Percentiles rank a stretch among this genome's conserved stretches.
phyloP scores from a whole-genome alignment of 2,329 filamentous ascomycete species.

The Penicillium fuscoglaucum region DNA sequence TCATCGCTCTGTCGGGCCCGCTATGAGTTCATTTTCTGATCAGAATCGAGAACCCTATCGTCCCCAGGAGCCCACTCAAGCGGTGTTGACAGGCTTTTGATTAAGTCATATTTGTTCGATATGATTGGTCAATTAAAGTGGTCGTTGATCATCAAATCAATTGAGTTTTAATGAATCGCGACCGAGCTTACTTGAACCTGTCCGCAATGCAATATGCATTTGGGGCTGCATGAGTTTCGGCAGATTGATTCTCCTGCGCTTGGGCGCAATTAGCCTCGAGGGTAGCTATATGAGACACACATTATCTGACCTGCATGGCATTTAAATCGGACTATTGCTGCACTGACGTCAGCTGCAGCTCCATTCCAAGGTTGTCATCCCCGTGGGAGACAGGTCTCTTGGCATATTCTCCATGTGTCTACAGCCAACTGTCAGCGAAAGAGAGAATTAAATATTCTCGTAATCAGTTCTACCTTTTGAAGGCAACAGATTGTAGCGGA shows the following conservation, averaged over 20 bases:
- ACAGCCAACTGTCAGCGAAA: not conserved
- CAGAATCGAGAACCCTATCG: not conserved
- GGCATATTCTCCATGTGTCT: not conserved
- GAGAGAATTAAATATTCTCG: not conserved
- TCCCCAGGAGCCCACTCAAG: not conserved
- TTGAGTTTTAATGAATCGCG: not conserved
- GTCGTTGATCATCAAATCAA: not conserved
- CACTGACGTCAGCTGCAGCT: conserved; percentile 7
- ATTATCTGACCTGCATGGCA: not conserved
- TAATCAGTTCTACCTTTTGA: not conserved
- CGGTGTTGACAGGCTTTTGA: not conserved
- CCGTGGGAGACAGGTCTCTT: conserved; percentile 1
- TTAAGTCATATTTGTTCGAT: not conserved
- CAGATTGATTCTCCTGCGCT: not conserved
- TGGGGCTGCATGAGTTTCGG: not conserved
- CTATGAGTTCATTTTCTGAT: not conserved
- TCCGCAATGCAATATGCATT: not conserved
- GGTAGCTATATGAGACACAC: not conserved
- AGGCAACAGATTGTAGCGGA: not conserved
- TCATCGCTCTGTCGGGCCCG: not conserved
- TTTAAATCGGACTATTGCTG: conserved; percentile 3
- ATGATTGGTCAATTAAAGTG: not conserved
- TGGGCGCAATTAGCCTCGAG: not conserved
- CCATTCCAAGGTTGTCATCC: not conserved
- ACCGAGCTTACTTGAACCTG: not conserved